A percentile compares a stretch with the other conserved stretches of the same genome.
Evolutionary conservation across 2,329 filamentous ascomycete species (phyloP).

Genomic region (Tolypocladium nubicola): DNA sequence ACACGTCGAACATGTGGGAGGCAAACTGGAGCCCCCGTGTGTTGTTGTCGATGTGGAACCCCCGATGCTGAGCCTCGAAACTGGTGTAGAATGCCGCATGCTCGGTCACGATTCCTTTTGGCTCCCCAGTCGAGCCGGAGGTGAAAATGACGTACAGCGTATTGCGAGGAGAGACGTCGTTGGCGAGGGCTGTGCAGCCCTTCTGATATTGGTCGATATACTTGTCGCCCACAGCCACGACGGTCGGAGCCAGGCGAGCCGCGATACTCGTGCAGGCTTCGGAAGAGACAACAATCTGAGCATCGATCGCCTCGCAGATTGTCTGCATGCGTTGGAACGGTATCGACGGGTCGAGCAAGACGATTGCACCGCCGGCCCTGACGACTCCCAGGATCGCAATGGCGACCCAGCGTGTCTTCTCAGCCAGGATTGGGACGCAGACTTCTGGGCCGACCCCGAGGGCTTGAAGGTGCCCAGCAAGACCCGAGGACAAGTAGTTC

Average conservation of each 20-base stretch:
- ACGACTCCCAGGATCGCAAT: constrained; percentile 21
- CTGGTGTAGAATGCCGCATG: neutral
- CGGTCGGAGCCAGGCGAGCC: neutral
- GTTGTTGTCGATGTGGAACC: neutral
- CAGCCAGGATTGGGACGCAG: constrained; percentile 20
- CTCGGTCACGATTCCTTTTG: neutral
- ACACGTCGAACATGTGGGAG: constrained; percentile 2
- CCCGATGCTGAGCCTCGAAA: neutral
- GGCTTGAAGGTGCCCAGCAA: constrained; percentile 5
- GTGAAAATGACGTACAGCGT: constrained; percentile 2
- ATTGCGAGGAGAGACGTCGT: neutral
- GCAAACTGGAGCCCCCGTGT: constrained; percentile 2
- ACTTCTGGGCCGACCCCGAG: constrained; percentile 1
- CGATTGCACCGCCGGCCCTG: constrained; percentile 20
- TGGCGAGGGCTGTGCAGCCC: too few species aligned
- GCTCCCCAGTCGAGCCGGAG: constrained; percentile 1
- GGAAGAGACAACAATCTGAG: neutral
- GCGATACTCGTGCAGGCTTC: neutral
- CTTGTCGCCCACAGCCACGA: neutral
- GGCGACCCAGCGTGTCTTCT: constrained; percentile 23
- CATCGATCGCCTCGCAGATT: neutral
- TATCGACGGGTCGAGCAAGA: constrained; percentile 21
- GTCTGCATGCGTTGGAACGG: neutral
- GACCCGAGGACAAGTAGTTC: neutral
- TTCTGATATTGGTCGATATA: neutral